Evolutionary conservation across 495 filamentous ascomycete species (phyloP), one percentile per base, ranked within the genome.

Genomic region (Baudoinia panamericana): DNA sequence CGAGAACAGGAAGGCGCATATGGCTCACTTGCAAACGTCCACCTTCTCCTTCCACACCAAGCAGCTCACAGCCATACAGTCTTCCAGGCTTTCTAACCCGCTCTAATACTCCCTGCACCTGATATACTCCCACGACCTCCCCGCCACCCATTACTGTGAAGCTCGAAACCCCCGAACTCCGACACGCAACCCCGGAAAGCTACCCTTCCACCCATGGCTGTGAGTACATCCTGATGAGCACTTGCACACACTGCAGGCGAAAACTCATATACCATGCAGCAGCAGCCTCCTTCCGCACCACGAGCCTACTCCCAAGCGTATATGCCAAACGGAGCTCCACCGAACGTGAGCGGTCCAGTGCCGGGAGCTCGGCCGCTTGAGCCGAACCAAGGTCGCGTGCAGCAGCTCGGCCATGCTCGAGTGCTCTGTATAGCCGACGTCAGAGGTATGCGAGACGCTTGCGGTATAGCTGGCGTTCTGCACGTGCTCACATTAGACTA

Each of bases 371-470:
- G 48, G 11, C 60, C 61, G 4, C 65, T 73, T 40, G 71, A 72
- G 43, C 76, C 69, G 35, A 82, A 76, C 62, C 78, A 75, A 60
- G 76, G 73, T 45, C 67, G 75, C 47, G 63, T 99, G 32, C 76
- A 94, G 52, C 84, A 96, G 62, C 80, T 74, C 33, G 86, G 83
- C 21, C 78, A 79, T 30, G 79, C 76, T 41, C 72, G 90, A 59
- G 77, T 99, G 36, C 70, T 99, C 40, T 96, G 92, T 63, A 80
- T 99, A 64, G 92, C 92, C 16, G 92, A 99, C 64, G 88, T 99
- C 50, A 74, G 92, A 81, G 92, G 90, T 95, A 68, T 52, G 25
- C 11, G n/a, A 9, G 17, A 30, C 19, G 47, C 28, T 30, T 34
- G 38, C 48, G 40, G 42, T 46, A 51, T 38, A 37, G 45, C 41